phyloP scores from a whole-genome alignment of 495 filamentous ascomycete genomes.

The Tuber calosporum region DNA sequence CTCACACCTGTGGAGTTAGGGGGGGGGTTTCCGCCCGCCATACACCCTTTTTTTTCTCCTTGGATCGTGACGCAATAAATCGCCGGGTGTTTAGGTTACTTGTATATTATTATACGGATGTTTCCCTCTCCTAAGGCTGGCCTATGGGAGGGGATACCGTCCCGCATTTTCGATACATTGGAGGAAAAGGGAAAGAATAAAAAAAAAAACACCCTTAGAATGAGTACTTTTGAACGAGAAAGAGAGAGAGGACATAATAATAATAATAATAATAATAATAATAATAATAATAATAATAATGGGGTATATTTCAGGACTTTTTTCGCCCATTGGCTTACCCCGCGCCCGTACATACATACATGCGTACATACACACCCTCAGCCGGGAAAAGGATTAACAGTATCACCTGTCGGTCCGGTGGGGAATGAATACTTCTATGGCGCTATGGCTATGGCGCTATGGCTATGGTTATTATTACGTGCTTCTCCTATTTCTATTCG shows the following conservation, averaged over 20 bases:
- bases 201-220: neutral
- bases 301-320: neutral
- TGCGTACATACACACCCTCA: neutral
- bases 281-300: neutral
- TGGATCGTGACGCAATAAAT: slow-evolving; percentile 5
- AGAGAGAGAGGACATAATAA: neutral
- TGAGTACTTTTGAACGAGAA: neutral
- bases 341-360: neutral
- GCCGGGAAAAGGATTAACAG: slow-evolving; percentile 4
- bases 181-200: no score
- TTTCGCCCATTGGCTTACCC: slow-evolving; percentile 2
- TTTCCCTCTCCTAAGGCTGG: neutral
- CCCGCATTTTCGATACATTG: slow-evolving; percentile 5
- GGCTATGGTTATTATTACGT: neutral
- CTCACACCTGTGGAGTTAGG: neutral
- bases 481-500: neutral
- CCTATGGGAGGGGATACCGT: neutral
- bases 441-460: no score
- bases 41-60: neutral
- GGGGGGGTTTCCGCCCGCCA: no score
- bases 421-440: neutral
- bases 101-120: no score
- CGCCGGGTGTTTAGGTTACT: slow-evolving; percentile 3
- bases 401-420: neutral
- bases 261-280: neutral